These are phyloP conservation scores for Prillingera fragicola DNA, from an alignment of 1,284 basidiomycete species.

Conservation along the genomic window DNA sequence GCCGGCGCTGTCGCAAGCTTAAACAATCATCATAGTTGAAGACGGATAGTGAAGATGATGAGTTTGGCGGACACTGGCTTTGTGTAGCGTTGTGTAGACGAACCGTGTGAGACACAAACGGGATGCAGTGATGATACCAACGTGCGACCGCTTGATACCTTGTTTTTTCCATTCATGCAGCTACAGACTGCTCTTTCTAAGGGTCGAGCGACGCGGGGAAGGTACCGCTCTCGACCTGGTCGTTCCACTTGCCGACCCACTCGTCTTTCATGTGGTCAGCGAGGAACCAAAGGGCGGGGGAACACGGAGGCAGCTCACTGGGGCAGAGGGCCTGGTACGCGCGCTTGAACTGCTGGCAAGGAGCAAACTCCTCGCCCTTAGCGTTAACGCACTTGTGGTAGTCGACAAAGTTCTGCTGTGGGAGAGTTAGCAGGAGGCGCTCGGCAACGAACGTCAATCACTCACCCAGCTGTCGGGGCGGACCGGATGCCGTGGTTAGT, in stretches of 20 bases:
- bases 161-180: constrained; percentile 2
- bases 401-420: constrained; percentile 94
- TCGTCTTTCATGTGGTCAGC: constrained; percentile 57
- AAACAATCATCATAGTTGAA: neutral
- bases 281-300: neutral
- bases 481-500: constrained; percentile 1
- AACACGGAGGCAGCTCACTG: constrained; percentile 57
- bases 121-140: no score
- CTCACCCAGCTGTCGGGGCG: constrained; percentile 16
- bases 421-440: constrained; percentile 4
- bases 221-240: constrained; percentile 82
- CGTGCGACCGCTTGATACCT: neutral
- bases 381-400: constrained; percentile 96
- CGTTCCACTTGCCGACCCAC: constrained; percentile 85
- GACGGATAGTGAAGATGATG: no score
- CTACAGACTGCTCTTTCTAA: constrained; percentile 30
- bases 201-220: constrained; percentile 87
- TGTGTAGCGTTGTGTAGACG: no score
- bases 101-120: no score
- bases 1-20: constrained; percentile 4
- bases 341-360: constrained; percentile 98
- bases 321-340: constrained; percentile 97
- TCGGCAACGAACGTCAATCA: neutral
- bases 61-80: no score
- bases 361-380: constrained; percentile 95